Base-by-base conservation (phyloP, 441 rosid species). In the Erysimum cheiri region DNA sequence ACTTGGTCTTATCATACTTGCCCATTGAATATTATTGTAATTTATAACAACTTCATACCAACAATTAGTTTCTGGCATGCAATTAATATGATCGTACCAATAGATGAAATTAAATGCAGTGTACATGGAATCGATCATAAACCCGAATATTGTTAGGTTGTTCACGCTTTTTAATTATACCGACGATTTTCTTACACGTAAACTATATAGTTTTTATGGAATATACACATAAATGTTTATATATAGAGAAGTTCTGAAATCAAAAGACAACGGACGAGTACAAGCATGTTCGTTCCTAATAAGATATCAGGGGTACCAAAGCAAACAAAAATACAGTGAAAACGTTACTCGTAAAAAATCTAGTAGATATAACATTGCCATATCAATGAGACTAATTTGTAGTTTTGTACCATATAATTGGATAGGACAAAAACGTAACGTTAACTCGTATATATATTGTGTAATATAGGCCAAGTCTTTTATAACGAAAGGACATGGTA, bases 401-500 rank as follows among this genome's bases (percentile, higher is more conserved):
- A 59, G 56, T 41, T 41, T 49, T 66, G 67, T 60, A 67, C 46
- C 72, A 66, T 40, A 59, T 73, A 49, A 32, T 40, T 73, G 68
- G 35, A 59, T 32, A 73, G 9, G 62, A 66, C 68, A 59, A 66
- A 64, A 64, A 32, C 40, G 55, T 14, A 37, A 50, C 29, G 54
- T 4, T 73, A 28, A 31, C 46, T 57, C 60, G 15, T 29, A 64
- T 46, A 64, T 67, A 29, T 54, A 13, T 56, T 72, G 41, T 56
- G 47, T 59, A 26, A 35, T 74, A 47, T 39, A 69, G 39, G 64
- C 19, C 58, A 63, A 54, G 59, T 50, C 7, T 69, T 67, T 40
- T 61, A 54, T 39, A 61, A 54, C 46, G 69, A 61, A 46, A 68
- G 73, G 78, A 74, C 74, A 74, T 61, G 12, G 78, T 74, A 74